phyloP scores from a whole-genome alignment of 208 protist species.

The Acanthamoeba triangularis region DNA sequence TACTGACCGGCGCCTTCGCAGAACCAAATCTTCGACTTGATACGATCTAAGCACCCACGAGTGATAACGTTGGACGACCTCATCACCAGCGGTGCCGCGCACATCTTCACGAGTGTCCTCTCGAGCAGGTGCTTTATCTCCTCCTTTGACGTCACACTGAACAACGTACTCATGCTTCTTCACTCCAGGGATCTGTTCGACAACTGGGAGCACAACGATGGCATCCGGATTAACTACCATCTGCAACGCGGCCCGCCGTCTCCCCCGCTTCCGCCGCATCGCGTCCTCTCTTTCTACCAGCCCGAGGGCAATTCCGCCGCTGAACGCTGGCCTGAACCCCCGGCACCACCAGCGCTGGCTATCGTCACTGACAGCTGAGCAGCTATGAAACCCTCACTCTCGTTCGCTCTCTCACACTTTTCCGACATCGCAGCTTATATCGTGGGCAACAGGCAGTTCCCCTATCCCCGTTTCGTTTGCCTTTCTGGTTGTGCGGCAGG shows the following conservation, averaged over 20 bases:
- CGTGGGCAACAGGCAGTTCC: too few relatives aligned
- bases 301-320: too few relatives aligned
- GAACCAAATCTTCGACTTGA: constrained; percentile 50
- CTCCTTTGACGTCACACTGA: not conserved
- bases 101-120: constrained; percentile 30
- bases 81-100: not conserved
- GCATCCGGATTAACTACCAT: not conserved
- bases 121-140: not conserved
- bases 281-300: not conserved
- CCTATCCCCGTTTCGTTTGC: too few relatives aligned
- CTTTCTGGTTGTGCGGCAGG: too few relatives aligned
- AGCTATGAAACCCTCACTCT: not conserved
- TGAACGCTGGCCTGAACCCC: not conserved
- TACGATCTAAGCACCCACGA: not conserved
- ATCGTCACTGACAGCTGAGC: not conserved
- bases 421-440: not conserved
- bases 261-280: not conserved
- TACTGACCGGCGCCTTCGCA: not conserved
- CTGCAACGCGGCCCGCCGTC: not conserved
- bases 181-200: constrained; percentile 31
- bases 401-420: too few relatives aligned
- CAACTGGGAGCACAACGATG: constrained; percentile 55
- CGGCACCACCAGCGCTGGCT: not conserved
- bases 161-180: not conserved
- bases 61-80: constrained; percentile 3